Conservation (phyloP, 352 stramenopile genomes). For the Phytophthora tubulina region DNA sequence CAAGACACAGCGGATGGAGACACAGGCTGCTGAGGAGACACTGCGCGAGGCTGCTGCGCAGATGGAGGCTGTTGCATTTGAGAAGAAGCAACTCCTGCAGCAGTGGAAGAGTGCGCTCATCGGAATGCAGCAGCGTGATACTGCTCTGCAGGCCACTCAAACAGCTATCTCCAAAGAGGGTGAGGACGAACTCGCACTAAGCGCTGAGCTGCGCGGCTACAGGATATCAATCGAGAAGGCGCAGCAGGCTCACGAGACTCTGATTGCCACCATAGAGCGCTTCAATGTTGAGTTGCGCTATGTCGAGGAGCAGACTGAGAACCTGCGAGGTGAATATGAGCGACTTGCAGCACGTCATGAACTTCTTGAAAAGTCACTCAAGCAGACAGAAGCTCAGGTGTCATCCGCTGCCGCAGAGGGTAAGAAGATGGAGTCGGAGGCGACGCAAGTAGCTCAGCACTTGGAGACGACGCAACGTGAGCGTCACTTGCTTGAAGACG, state of each 20-base stretch:
- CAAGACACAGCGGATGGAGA: constrained; percentile 88
- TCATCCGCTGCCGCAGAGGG: constrained; percentile 63
- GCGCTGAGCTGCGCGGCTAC: constrained; percentile 90
- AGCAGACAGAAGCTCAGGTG: constrained; percentile 88
- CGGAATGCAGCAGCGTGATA: constrained; percentile 91
- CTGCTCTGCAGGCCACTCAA: constrained; percentile 92
- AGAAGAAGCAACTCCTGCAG: constrained; percentile 96
- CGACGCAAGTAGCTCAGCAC: constrained; percentile 71
- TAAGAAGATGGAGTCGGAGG: constrained; percentile 82
- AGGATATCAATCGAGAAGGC: constrained; percentile 87
- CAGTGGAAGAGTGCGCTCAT: constrained; percentile 97
- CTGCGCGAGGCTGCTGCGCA: constrained; percentile 89
- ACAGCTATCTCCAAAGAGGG: constrained; percentile 81
- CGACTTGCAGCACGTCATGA: constrained; percentile 84
- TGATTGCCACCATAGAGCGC: constrained; percentile 86
- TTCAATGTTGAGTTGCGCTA: constrained; percentile 87
- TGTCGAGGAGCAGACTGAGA: constrained; percentile 73
- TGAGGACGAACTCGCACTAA: constrained; percentile 86
- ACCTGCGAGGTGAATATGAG: constrained; percentile 73
- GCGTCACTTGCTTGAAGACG: constrained; percentile 89
- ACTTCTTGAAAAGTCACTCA: constrained; percentile 89
- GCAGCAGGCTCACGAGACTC: constrained; percentile 83
- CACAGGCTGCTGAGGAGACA: constrained; percentile 85
- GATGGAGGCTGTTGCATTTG: constrained; percentile 94
- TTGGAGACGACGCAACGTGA: constrained; percentile 90